These are phyloP conservation scores for Penicillium odoratum DNA, from an alignment of 495 filamentous ascomycete genomes.

Conservation along the genomic window DNA sequence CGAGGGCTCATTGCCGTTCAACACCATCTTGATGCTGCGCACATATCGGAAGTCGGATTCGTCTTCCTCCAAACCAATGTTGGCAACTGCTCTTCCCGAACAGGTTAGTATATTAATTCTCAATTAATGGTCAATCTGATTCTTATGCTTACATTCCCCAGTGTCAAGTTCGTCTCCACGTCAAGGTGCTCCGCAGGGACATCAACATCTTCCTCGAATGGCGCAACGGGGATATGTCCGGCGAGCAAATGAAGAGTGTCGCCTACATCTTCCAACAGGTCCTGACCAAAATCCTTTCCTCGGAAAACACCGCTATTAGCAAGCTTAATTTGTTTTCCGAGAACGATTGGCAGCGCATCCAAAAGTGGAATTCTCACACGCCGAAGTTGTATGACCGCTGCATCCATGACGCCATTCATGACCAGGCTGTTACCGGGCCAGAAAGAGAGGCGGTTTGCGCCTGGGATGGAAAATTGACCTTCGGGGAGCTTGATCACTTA, in stretches of 20 bases:
- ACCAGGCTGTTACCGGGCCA: constrained; percentile 40
- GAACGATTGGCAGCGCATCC: constrained; percentile 43
- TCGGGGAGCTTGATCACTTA: constrained; percentile 49
- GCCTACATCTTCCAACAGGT: constrained; percentile 39
- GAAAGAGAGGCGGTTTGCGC: constrained; percentile 48
- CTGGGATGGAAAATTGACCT: constrained; percentile 64
- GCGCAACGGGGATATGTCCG: constrained; percentile 45
- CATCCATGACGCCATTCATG: constrained; percentile 53
- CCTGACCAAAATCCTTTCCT: constrained; percentile 29
- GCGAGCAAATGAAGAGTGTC: constrained; percentile 46
- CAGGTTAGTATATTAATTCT: constrained; percentile 25
- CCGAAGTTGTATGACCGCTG: constrained; percentile 42
- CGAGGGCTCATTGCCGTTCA: constrained; percentile 32
- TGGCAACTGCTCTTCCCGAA: constrained; percentile 36
- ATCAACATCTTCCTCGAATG: constrained; percentile 49
- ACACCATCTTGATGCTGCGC: constrained; percentile 44
- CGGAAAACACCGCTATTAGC: constrained; percentile 31
- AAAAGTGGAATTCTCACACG: constrained; percentile 36
- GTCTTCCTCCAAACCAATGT: constrained; percentile 27
- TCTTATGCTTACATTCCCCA: constrained; percentile 8
- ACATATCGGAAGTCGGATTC: constrained; percentile 28
- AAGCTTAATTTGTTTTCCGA: constrained; percentile 40
- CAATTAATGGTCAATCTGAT: neutral
- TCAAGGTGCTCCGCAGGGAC: constrained; percentile 42
- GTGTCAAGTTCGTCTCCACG: constrained; percentile 49